Percentiles rank a stretch among this genome's conserved stretches.
phyloP scores from a whole-genome alignment of 2,329 filamentous ascomycete genomes.

The Hymenoscyphus linearis region DNA sequence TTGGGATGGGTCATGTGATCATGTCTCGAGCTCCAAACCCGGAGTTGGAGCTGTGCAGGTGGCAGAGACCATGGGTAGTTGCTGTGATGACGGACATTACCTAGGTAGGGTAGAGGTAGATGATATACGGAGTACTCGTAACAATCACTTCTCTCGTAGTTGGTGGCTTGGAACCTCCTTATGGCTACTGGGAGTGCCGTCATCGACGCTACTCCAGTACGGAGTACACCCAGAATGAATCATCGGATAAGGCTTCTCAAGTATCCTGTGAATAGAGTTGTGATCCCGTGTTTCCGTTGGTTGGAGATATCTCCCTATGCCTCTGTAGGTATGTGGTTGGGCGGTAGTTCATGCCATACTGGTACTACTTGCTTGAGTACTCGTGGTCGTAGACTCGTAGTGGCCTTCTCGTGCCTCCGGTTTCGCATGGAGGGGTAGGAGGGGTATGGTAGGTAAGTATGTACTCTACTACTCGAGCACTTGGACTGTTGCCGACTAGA shows the following conservation, averaged over 20 bases:
- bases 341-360: too few species aligned
- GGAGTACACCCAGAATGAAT: neutral
- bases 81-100: too few species aligned
- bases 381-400: too few species aligned
- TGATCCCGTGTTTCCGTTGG: neutral
- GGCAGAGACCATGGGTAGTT: too few species aligned
- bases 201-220: too few species aligned
- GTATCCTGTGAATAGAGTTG: neutral
- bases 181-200: too few species aligned
- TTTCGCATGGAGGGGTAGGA: neutral
- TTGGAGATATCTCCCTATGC: neutral
- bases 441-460: neutral
- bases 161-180: neutral
- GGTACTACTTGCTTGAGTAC: too few species aligned
- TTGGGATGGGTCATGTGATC: neutral
- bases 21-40: neutral
- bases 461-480: too few species aligned
- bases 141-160: neutral
- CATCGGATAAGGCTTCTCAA: neutral
- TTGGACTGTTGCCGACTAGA: too few species aligned
- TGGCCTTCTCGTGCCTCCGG: neutral
- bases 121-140: too few species aligned
- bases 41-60: neutral
- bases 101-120: neutral
- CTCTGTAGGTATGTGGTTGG: neutral